These are phyloP conservation scores for Stentor roeselii DNA, from an alignment of 73 alveolate genomes.

Conservation along the genomic window DNA sequence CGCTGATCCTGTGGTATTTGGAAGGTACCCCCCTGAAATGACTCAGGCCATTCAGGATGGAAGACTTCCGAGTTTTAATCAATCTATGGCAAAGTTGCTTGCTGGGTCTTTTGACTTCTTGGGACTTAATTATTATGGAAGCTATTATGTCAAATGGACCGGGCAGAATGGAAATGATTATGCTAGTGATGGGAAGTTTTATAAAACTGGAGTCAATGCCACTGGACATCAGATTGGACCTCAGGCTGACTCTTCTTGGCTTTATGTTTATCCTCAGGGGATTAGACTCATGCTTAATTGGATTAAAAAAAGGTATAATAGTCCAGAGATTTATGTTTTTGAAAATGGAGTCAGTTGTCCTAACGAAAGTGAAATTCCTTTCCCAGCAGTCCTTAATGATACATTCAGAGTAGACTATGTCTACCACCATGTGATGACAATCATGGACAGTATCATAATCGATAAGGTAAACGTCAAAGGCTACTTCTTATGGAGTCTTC, in stretches of 20 bases:
- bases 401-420: neutral
- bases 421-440: neutral
- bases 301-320: slow-evolving; percentile 31
- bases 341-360: slow-evolving; percentile 52
- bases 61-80: slow-evolving; percentile 38
- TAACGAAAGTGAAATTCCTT: slow-evolving; percentile 24
- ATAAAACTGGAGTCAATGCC: neutral
- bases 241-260: slow-evolving; percentile 35
- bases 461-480: neutral
- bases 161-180: slow-evolving; percentile 20
- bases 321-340: slow-evolving; percentile 25
- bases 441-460: neutral
- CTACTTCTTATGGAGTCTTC: neutral
- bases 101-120: slow-evolving; percentile 38
- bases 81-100: neutral
- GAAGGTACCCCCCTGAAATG: slow-evolving; percentile 43
- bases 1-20: slow-evolving; percentile 44
- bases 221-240: slow-evolving; percentile 41
- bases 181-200: slow-evolving; percentile 20
- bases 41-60: neutral
- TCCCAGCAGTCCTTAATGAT: neutral
- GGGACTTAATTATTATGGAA: slow-evolving; percentile 37
- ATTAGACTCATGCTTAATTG: slow-evolving; percentile 33
- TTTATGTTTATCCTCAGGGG: slow-evolving; percentile 39
- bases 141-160: neutral